Evolutionary conservation across 2,329 filamentous ascomycete species (phyloP).

Genomic region (Lasiodiplodia citricola): DNA sequence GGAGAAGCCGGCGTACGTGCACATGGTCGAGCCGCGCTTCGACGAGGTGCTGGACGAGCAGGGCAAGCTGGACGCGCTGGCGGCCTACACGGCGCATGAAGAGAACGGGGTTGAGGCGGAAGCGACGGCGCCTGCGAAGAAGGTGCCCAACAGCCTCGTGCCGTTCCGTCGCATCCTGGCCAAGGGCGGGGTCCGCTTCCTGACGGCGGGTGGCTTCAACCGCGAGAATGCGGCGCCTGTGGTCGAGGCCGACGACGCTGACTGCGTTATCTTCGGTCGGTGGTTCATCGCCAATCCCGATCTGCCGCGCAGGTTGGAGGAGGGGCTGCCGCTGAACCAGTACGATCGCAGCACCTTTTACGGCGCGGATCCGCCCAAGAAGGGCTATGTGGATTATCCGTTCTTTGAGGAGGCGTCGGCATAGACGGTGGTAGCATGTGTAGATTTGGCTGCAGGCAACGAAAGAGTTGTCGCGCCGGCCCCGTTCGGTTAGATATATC

Average conservation of each 20-base stretch:
- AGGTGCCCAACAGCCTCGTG: conserved; percentile 37
- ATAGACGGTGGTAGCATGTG: neutral
- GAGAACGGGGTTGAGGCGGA: conserved; percentile 37
- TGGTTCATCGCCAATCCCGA: conserved; percentile 52
- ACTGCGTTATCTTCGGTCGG: conserved; percentile 49
- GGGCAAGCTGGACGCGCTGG: conserved; percentile 46
- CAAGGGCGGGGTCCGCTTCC: conserved; percentile 35
- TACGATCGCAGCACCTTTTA: conserved; percentile 54
- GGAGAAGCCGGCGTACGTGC: conserved; percentile 39
- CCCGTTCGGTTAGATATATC: neutral
- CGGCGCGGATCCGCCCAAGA: conserved; percentile 40
- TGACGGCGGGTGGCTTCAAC: conserved; percentile 48
- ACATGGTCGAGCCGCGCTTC: conserved; percentile 47
- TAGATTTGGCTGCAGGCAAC: neutral
- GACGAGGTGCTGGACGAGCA: conserved; percentile 44
- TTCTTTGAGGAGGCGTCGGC: conserved; percentile 34
- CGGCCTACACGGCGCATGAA: conserved; percentile 37
- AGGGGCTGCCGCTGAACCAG: conserved; percentile 42
- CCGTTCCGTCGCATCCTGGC: conserved; percentile 37
- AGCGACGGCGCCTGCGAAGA: conserved; percentile 32
- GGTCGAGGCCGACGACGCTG: conserved; percentile 44
- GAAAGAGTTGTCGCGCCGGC: neutral
- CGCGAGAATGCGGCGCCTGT: conserved; percentile 39
- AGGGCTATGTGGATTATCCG: conserved; percentile 50
- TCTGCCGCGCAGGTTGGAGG: conserved; percentile 44